phyloP scores from a whole-genome alignment of 805 yeast genomes.

The Metschnikowia corniflorae region DNA sequence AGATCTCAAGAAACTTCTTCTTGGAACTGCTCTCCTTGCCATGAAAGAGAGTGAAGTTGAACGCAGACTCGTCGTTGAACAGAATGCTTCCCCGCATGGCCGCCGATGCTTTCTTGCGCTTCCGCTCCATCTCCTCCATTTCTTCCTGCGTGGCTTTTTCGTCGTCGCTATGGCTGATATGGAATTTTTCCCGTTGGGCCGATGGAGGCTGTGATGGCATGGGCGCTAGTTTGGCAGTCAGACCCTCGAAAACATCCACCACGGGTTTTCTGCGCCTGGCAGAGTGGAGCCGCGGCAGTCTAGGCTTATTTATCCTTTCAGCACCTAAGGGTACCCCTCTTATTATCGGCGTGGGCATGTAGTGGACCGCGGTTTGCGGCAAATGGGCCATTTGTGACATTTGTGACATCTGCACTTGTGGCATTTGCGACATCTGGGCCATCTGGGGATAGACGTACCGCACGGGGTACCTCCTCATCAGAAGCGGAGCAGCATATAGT shows the following conservation, averaged over 20 bases:
- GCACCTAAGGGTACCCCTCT: conserved; percentile 1
- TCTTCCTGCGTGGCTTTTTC: conserved; percentile 15
- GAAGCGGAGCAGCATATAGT: conserved; percentile 5
- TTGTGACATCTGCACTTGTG: too few relatives aligned
- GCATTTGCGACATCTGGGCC: conserved; percentile 10
- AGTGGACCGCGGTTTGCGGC: conserved; percentile 13
- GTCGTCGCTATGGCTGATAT: conserved; percentile 10
- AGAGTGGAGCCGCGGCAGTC: conserved; percentile 9
- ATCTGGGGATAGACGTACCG: conserved; percentile 12
- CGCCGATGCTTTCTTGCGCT: conserved; percentile 9
- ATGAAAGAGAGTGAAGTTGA: conserved; percentile 18
- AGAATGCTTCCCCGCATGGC: conserved; percentile 15
- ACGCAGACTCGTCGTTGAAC: conserved; percentile 17
- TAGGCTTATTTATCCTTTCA: conserved; percentile 7
- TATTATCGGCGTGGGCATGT: conserved; percentile 10
- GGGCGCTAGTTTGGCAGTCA: conserved; percentile 46
- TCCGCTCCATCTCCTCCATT: conserved; percentile 14
- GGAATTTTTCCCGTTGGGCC: conserved; percentile 33
- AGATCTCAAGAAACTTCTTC: conserved; percentile 39
- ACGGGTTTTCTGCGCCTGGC: conserved; percentile 15
- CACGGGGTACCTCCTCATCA: conserved; percentile 12
- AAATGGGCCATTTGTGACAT: conserved; percentile 7
- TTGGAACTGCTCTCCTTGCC: conserved; percentile 19
- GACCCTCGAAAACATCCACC: conserved; percentile 46
- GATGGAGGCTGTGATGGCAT: conserved; percentile 49